A percentile compares a stretch with the other conserved stretches of the same genome.
Conservation (phyloP, 1,284 basidiomycete species). For the Rhodotorula glutinis region DNA sequence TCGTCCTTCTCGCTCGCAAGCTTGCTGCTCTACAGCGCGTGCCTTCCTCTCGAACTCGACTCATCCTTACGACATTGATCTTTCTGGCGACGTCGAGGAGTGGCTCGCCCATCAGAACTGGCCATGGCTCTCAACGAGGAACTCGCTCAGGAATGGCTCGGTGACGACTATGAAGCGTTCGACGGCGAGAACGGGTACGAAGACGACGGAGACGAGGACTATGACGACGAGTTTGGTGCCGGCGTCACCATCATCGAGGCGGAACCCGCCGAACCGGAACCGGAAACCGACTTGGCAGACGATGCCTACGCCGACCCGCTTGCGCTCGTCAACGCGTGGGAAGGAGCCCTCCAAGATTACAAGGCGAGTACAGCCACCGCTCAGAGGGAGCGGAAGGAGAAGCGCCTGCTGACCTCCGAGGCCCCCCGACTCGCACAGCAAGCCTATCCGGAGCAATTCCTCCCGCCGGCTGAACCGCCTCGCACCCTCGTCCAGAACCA, state of each 20-base stretch:
- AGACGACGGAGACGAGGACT: conserved; percentile 1
- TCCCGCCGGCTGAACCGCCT: conserved; percentile 21
- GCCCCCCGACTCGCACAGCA: not conserved
- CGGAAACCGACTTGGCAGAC: conserved; percentile 13
- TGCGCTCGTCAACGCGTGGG: conserved; percentile 36
- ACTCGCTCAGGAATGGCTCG: conserved; percentile 1
- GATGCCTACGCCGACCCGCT: conserved; percentile 27
- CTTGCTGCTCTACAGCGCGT: too few relatives aligned
- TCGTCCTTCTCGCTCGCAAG: too few relatives aligned
- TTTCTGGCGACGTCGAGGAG: too few relatives aligned
- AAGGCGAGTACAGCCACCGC: conserved; percentile 19
- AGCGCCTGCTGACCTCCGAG: not conserved
- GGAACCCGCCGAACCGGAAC: not conserved
- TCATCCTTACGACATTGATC: too few relatives aligned
- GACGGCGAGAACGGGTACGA: not conserved
- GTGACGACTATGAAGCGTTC: not conserved
- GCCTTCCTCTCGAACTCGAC: too few relatives aligned
- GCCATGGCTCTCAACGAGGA: not conserved
- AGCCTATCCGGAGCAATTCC: conserved; percentile 22
- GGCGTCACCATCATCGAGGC: conserved; percentile 1
- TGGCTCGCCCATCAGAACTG: not conserved
- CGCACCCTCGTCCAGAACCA: conserved; percentile 15
- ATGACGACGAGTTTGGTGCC: conserved; percentile 6
- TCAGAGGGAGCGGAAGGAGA: fast-evolving
- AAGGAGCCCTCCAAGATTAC: conserved; percentile 29